Evolutionary conservation across 2,329 filamentous ascomycete genomes (phyloP).

Genomic region (Sporothrix inflata): DNA sequence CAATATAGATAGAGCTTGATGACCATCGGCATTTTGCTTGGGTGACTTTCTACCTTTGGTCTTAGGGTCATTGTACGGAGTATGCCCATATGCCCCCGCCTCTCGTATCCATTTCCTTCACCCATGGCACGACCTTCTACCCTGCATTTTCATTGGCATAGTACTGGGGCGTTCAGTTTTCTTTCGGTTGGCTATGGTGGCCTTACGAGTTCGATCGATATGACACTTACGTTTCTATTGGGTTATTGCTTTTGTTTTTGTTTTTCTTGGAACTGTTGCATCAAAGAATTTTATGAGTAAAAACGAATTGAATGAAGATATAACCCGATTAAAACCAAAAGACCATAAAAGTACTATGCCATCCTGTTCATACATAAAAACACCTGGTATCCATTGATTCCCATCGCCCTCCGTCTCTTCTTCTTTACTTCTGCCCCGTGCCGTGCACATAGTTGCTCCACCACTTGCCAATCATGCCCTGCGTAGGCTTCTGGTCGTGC

Average conservation of each 20-base stretch:
- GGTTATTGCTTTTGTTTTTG: background rate
- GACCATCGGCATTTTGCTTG: background rate
- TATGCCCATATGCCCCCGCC: background rate
- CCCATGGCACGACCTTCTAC: background rate
- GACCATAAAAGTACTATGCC: background rate
- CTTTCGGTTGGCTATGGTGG: background rate
- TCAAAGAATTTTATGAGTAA: background rate
- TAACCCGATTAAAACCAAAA: background rate
- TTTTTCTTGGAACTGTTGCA: background rate
- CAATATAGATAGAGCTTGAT: background rate
- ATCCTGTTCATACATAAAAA: background rate
- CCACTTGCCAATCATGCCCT: conserved; percentile 57
- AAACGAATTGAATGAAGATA: background rate
- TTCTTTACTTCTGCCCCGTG: conserved; percentile 8
- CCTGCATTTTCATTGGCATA: background rate
- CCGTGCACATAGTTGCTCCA: conserved; percentile 57
- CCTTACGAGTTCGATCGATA: background rate
- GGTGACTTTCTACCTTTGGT: background rate
- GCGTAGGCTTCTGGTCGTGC: conserved; percentile 54
- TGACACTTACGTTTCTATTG: background rate
- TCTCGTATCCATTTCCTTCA: background rate
- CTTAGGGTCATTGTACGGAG: background rate
- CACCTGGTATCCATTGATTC: background rate
- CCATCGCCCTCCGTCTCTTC: too few relatives aligned
- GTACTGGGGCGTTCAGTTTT: background rate